Base-by-base conservation (phyloP, 2,329 filamentous ascomycete species). In the Diaporthe batatas region DNA sequence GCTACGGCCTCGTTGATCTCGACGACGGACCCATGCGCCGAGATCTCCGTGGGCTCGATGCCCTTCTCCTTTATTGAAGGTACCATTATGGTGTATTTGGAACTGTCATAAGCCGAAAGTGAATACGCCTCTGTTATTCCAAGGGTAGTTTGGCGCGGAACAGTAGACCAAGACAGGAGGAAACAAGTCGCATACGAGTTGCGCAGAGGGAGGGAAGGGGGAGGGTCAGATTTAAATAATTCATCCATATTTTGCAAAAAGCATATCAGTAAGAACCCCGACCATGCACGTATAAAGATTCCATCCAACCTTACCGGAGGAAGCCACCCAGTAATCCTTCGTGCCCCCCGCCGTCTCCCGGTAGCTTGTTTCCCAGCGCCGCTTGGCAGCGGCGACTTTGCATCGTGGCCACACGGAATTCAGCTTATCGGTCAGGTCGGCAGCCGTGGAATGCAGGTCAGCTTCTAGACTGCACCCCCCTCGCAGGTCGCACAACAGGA, bases 1-100 rank as follows among this genome's bases (percentile, higher is more conserved):
- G 67, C 75, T n/a, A 54, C 71, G 18, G 59, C 25, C 57, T 76
- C 73, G n/a, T 23, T 62, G 25, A 72, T 62, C 7, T 69, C 54
- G 23, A 69, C 14, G 7, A 54, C 44, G 21, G 71, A 58, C 7
- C 29, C 29, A 49, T 62, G 59, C 7, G 55, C 36, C 32, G 55
- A 42, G 16, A 12, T 29, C 10, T 53, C 55, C 3, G 54, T 39
- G 1, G 42, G 44, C n/a, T 62, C 44, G 6, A 34, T 7, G 12
- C 12, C 36, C 29, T 70, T 70, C 23, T 62, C 55, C 4, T 49
- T 62, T 14, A 62, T 53, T 42, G 62, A 67, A 25, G 47, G 32
- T 0, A 21, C n/a, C 62, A 67, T 67, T 1, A 0, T 32, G 21
- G 16, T 32, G 21, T 2, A 5, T 18, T 12, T 1, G 11, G 0